Percentiles rank a stretch among this genome's conserved stretches.
These are phyloP conservation scores for Cylindrotheca fusiformis DNA, from an alignment of 108 stramenopile genomes.

Conservation along the genomic window DNA sequence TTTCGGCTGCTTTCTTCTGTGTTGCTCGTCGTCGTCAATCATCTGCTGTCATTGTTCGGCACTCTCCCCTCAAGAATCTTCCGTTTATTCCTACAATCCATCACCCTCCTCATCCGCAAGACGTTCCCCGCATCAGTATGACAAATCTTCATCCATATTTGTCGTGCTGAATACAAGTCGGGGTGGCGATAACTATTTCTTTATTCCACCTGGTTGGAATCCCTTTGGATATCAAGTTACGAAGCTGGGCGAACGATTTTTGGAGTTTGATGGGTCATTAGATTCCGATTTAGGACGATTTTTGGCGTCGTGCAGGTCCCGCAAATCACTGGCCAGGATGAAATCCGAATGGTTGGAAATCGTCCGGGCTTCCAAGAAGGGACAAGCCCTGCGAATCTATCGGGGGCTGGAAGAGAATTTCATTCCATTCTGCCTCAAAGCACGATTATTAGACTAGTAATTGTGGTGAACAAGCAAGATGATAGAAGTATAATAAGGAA, in stretches of 20 bases:
- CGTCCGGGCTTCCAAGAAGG: conserved; percentile 60
- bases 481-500: no score
- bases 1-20: no score
- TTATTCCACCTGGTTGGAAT: conserved; percentile 66
- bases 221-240: conserved; percentile 77
- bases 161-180: no score
- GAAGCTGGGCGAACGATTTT: conserved; percentile 55
- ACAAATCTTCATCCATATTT: no score
- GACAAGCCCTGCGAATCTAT: conserved; percentile 81
- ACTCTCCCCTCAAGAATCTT: no score
- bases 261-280: conserved; percentile 59
- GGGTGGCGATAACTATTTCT: no score
- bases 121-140: no score
- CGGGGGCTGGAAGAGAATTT: conserved; percentile 54
- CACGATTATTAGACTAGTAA: conserved; percentile 72
- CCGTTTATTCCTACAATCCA: no score
- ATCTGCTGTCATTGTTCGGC: no score
- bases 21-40: no score
- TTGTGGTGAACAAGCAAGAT: no score
- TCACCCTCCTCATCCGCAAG: no score
- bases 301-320: conserved; percentile 54
- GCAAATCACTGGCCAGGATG: conserved; percentile 43
- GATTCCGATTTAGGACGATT: conserved; percentile 77
- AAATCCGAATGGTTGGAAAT: conserved; percentile 78
- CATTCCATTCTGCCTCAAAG: conserved; percentile 65